Evolutionary conservation across 257 asterid species (phyloP).

Genomic region (Sherardia arvensis): DNA sequence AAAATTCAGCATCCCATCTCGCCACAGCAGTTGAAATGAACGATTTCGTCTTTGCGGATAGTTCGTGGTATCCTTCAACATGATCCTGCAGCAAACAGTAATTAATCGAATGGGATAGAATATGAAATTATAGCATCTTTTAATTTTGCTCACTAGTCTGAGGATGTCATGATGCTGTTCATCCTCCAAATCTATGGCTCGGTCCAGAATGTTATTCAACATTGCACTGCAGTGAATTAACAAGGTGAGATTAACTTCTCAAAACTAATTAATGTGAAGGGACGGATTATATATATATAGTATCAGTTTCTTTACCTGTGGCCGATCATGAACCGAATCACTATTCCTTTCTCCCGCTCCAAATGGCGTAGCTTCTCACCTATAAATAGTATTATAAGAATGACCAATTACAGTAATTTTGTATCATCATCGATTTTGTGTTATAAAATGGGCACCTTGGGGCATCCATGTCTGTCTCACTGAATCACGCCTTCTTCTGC

Average conservation of each 20-base stretch:
- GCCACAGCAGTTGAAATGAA: slow-evolving; percentile 59
- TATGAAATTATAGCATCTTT: no score
- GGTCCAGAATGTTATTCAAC: slow-evolving; percentile 64
- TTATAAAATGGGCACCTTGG: slow-evolving; percentile 35
- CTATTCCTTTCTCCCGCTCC: slow-evolving; percentile 70
- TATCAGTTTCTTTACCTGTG: slow-evolving; percentile 41
- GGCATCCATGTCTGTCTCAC: slow-evolving; percentile 89
- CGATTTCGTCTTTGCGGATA: slow-evolving; percentile 76
- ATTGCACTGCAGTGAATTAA: slow-evolving; percentile 41
- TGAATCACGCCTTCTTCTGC: slow-evolving; percentile 82
- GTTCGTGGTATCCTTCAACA: slow-evolving; percentile 73
- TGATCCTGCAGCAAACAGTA: slow-evolving; percentile 58
- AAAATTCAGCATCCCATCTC: slow-evolving; percentile 76
- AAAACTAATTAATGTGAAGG: no score
- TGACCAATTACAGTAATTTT: no score
- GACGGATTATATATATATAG: no score
- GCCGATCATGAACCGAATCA: slow-evolving; percentile 79
- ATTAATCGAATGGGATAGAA: not conserved
- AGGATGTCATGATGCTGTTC: slow-evolving; percentile 60
- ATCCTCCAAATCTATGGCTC: slow-evolving; percentile 60
- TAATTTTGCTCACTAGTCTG: slow-evolving; percentile 68
- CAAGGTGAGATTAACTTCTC: no score
- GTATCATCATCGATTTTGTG: no score
- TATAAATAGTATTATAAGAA: no score
- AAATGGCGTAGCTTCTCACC: slow-evolving; percentile 50